Evolutionary conservation across 371 early-diverging fungal genomes (phyloP).

Genomic region (Actinomortierella wolfii): DNA sequence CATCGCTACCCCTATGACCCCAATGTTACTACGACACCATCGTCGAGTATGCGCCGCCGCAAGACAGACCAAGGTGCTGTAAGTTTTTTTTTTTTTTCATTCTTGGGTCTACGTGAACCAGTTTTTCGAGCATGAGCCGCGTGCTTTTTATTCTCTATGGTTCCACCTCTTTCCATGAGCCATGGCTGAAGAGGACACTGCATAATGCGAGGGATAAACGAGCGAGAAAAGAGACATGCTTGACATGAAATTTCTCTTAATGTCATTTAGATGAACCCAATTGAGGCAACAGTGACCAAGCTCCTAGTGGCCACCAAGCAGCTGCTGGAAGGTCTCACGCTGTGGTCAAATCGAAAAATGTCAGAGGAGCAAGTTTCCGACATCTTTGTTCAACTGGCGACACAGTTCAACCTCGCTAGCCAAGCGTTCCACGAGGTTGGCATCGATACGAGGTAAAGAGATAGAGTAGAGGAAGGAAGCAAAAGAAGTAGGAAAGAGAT

Average conservation of each 20-base stretch:
- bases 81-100: too few species aligned
- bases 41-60: conserved; percentile 27
- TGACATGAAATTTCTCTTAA: background rate
- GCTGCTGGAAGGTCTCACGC: conserved; percentile 59
- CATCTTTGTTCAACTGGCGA: conserved; percentile 58
- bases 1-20: background rate
- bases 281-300: conserved; percentile 57
- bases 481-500: background rate
- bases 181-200: background rate
- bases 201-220: background rate
- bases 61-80: conserved; percentile 18
- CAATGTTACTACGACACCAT: background rate
- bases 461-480: background rate
- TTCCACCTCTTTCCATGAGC: background rate
- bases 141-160: too few species aligned
- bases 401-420: conserved; percentile 52
- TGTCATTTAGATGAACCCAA: conserved; percentile 49
- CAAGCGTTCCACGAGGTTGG: conserved; percentile 53
- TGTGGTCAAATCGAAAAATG: conserved; percentile 53
- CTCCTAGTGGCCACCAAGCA: conserved; percentile 60
- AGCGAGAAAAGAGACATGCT: background rate
- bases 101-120: too few species aligned
- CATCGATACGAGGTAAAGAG: conserved; percentile 54
- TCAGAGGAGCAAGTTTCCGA: conserved; percentile 53
- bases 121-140: too few species aligned